These are phyloP conservation scores for Phaeosphaeria sp. DNA, from an alignment of 2,329 filamentous ascomycete species.

Conservation along the genomic window DNA sequence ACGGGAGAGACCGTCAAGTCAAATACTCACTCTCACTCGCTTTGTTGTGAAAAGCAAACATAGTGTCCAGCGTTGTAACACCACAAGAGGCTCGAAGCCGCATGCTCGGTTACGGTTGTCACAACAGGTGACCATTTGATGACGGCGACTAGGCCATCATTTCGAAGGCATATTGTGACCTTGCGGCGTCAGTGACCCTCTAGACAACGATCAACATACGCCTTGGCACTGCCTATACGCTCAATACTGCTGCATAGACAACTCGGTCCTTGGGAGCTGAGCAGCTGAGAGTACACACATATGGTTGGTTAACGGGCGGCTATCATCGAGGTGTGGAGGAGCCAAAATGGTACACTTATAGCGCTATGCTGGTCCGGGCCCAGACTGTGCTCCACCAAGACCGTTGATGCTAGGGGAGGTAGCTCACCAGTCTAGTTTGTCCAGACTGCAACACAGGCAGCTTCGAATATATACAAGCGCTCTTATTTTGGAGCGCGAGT, in stretches of 20 bases:
- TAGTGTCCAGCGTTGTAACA: no score
- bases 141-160: no score
- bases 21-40: background rate
- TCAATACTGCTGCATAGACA: no score
- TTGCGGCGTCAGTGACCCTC: background rate
- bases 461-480: background rate
- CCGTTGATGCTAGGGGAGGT: background rate
- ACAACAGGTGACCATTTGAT: no score
- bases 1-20: background rate
- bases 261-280: no score
- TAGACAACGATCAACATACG: no score
- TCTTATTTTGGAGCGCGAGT: background rate
- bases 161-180: no score
- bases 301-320: background rate
- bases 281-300: background rate
- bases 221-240: no score
- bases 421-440: background rate
- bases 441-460: background rate
- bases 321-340: background rate
- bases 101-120: no score
- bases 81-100: no score
- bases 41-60: no score
- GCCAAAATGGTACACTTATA: background rate
- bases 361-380: background rate
- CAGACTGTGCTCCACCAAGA: background rate